A percentile compares a stretch with the other conserved stretches of the same genome.
These are phyloP conservation scores for Annona cherimola DNA, from an alignment of 164 flowering plant species.

Conservation along the genomic window DNA sequence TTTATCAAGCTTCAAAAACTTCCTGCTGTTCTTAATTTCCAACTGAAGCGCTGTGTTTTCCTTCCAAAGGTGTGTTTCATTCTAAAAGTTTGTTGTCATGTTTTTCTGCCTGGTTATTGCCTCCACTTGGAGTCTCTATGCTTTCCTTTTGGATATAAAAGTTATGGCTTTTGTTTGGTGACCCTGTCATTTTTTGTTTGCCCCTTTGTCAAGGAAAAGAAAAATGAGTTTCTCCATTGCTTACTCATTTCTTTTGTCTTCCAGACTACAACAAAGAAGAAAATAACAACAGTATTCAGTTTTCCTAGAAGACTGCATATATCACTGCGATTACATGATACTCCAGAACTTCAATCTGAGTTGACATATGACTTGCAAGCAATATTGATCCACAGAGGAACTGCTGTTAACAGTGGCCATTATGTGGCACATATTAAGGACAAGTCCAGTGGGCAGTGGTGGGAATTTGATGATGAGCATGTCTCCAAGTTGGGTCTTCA, in stretches of 20 bases:
- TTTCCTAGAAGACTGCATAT: conserved; percentile 79
- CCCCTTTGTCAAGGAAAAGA: not conserved
- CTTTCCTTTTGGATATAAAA: not conserved
- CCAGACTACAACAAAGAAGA: conserved; percentile 88
- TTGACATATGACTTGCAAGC: conserved; percentile 78
- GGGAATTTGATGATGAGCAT: conserved; percentile 97
- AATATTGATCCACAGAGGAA: conserved; percentile 86
- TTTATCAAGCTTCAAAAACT: conserved; percentile 78
- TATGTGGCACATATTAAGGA: conserved; percentile 90
- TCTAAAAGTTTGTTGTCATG: not conserved
- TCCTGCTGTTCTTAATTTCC: conserved; percentile 84
- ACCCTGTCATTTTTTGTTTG: not conserved
- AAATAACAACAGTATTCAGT: conserved; percentile 69
- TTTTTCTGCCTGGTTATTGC: not conserved
- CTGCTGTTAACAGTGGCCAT: conserved; percentile 93
- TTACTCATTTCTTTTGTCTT: conserved; percentile 14
- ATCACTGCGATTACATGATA: conserved; percentile 52
- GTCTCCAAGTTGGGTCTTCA: conserved; percentile 73
- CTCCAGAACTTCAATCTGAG: conserved; percentile 30
- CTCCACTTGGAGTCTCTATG: not conserved
- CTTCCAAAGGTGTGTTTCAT: conserved; percentile 66
- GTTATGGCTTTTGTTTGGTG: not conserved
- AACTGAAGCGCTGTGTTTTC: conserved; percentile 93
- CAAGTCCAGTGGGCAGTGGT: conserved; percentile 76
- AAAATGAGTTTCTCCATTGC: not conserved